Conservation (phyloP, 2,329 filamentous ascomycete species). For the Sordariomycetes sp. region DNA sequence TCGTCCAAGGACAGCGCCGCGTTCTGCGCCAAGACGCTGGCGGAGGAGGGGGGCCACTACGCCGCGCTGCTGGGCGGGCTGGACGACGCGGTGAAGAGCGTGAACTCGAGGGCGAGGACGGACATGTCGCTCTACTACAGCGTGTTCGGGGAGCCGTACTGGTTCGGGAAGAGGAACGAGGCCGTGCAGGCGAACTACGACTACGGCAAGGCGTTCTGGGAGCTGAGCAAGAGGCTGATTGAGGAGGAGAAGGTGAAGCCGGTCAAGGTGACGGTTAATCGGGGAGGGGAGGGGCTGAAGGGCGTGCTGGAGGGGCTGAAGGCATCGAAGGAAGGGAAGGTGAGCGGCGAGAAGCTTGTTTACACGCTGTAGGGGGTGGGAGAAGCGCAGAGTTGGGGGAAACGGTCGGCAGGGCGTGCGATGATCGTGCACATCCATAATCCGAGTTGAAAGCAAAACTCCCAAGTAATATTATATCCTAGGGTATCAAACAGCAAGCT, state of each 20-base stretch:
- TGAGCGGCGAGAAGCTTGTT: slow-evolving; percentile 33
- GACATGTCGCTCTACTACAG: slow-evolving; percentile 26
- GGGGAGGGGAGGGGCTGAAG: slow-evolving; percentile 17
- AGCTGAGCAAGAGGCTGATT: slow-evolving; percentile 19
- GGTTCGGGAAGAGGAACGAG: slow-evolving; percentile 13
- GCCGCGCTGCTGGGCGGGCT: slow-evolving; percentile 25
- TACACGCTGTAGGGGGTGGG: slow-evolving; percentile 22
- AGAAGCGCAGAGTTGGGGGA: neutral
- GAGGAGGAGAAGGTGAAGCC: slow-evolving; percentile 23
- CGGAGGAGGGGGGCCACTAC: slow-evolving; percentile 23
- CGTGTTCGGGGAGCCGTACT: slow-evolving; percentile 23
- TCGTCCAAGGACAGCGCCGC: slow-evolving; percentile 8
- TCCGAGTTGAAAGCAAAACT: neutral
- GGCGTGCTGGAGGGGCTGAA: slow-evolving; percentile 23
- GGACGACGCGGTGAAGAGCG: slow-evolving; percentile 26
- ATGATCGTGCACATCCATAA: neutral
- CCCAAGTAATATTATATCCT: neutral
- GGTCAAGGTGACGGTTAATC: slow-evolving; percentile 17
- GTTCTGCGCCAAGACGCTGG: slow-evolving; percentile 19
- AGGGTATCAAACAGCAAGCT: neutral
- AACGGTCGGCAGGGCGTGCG: neutral
- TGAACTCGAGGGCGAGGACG: slow-evolving; percentile 24
- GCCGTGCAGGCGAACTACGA: slow-evolving; percentile 17
- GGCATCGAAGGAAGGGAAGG: slow-evolving; percentile 17
- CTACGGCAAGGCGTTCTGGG: slow-evolving; percentile 26